Base-by-base conservation (phyloP, 169 alveolate genomes). In the Plasmodium yoelii region DNA sequence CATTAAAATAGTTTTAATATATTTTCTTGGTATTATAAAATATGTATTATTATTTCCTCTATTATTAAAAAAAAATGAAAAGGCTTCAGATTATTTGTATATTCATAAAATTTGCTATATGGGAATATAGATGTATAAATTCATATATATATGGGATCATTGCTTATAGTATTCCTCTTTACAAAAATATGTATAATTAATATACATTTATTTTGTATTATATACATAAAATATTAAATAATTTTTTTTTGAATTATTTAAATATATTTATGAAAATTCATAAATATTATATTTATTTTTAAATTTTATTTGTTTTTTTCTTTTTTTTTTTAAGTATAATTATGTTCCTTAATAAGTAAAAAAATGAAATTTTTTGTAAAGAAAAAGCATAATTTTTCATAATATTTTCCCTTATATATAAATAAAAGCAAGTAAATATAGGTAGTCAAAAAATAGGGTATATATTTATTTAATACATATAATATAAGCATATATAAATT, bases 361-460 rank as follows among this genome's bases (percentile, higher is more conserved):
- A 51, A 57, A 57, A 24, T 12, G 65, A 34, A 34, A 3, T 34
- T 34, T 34, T 34, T 34, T 34, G 42, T 34, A 34, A 34, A 34
- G 42, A 34, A 34, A 34, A 34, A 34, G 42, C 42, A 34, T 34
- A 34, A 34, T 57, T 18, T n/a, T 57, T 8, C 19, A 57, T 57
- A 57, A 15, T 4, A 8, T n/a, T 57, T 57, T 57, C 19, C 19
- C 19, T 57, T 57, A n/a, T 18, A 15, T 57, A 57, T 13, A 13
- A 47, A 51, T 13, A 56, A 57, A 24, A n/a, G 65, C 65, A 57
- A 57, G 65, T 57, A n/a, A 57, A 57, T n/a, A 57, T 57, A 57
- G 65, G 65, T 57, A 56, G n/a, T n/a, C 19, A 8, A 19, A 57
- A 57, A 57, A 57, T 57, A 57, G 42, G 65, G 26, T 1, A 57